Evolutionary conservation across 1,139 yeast species (phyloP).

Genomic region (Eremothecium gossypii): DNA sequence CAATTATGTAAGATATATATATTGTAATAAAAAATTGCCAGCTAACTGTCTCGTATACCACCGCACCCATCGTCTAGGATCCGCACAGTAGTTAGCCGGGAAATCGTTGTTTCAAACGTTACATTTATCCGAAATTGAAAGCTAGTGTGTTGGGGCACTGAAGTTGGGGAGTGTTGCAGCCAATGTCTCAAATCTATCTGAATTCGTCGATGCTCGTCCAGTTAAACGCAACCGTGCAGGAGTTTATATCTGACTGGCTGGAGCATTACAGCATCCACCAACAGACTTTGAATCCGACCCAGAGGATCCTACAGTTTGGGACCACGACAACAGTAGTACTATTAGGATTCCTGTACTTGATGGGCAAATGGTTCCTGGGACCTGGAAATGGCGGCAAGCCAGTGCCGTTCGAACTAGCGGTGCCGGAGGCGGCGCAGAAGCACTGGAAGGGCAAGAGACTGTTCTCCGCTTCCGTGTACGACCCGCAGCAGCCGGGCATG

Average conservation of each 20-base stretch:
- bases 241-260: constrained; percentile 18
- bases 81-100: no score
- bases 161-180: background rate
- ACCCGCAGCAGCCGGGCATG: constrained; percentile 48
- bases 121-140: no score
- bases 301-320: constrained; percentile 12
- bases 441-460: constrained; percentile 89
- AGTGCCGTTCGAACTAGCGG: constrained; percentile 43
- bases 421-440: constrained; percentile 79
- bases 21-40: no score
- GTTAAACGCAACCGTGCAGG: constrained; percentile 23
- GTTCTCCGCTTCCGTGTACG: constrained; percentile 38
- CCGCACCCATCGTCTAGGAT: no score
- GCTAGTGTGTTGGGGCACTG: no score
- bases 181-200: constrained; percentile 18
- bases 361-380: constrained; percentile 16
- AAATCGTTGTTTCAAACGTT: no score
- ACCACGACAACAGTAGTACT: constrained; percentile 16
- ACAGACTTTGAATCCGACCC: constrained; percentile 11
- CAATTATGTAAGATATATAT: no score
- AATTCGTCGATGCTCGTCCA: constrained; percentile 23
- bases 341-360: constrained; percentile 15
- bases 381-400: constrained; percentile 30
- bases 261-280: constrained; percentile 12
- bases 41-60: no score